These are phyloP conservation scores for Angomonas deanei DNA, from an alignment of 208 protist genomes.

Conservation along the genomic window DNA sequence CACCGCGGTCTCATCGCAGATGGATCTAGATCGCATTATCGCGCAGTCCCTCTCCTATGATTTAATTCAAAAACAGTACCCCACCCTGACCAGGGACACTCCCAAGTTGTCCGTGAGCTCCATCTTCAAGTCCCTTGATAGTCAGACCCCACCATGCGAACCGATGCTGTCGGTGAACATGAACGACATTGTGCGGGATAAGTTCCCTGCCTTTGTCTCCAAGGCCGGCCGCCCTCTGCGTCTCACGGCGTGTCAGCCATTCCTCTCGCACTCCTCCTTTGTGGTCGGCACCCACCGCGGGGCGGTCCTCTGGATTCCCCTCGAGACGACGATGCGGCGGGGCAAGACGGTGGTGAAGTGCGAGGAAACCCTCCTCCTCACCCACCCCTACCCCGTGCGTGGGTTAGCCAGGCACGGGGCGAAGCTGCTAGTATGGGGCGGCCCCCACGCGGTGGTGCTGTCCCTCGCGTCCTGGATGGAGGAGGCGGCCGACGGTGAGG, in stretches of 20 bases:
- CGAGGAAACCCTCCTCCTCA: slow-evolving; percentile 26
- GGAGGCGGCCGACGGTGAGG: not conserved
- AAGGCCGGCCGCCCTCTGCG: slow-evolving; percentile 14
- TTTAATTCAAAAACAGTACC: slow-evolving; percentile 30
- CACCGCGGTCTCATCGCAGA: slow-evolving; percentile 11
- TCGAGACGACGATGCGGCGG: slow-evolving; percentile 9
- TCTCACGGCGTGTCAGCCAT: slow-evolving; percentile 67
- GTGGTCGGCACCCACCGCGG: slow-evolving; percentile 51
- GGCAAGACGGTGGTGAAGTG: slow-evolving; percentile 3
- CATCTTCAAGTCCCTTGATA: slow-evolving; percentile 26
- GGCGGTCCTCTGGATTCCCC: slow-evolving; percentile 57
- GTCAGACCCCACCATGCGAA: slow-evolving; percentile 53
- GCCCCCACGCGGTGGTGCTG: slow-evolving; percentile 49
- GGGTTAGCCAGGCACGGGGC: slow-evolving; percentile 33
- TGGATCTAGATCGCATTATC: slow-evolving; percentile 38
- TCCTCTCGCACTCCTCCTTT: slow-evolving; percentile 49
- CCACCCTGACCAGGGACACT: slow-evolving; percentile 14
- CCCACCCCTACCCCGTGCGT: slow-evolving; percentile 39
- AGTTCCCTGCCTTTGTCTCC: slow-evolving; percentile 7
- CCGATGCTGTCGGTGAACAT: slow-evolving; percentile 52
- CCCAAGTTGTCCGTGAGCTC: slow-evolving; percentile 25
- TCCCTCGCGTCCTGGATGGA: slow-evolving; percentile 32
- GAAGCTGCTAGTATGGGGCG: slow-evolving; percentile 67
- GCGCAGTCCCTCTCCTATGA: slow-evolving; percentile 65
- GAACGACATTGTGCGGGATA: slow-evolving; percentile 22